These are phyloP conservation scores for Kondoa malvinella DNA, from an alignment of 768 basidiomycete genomes.

Conservation along the genomic window DNA sequence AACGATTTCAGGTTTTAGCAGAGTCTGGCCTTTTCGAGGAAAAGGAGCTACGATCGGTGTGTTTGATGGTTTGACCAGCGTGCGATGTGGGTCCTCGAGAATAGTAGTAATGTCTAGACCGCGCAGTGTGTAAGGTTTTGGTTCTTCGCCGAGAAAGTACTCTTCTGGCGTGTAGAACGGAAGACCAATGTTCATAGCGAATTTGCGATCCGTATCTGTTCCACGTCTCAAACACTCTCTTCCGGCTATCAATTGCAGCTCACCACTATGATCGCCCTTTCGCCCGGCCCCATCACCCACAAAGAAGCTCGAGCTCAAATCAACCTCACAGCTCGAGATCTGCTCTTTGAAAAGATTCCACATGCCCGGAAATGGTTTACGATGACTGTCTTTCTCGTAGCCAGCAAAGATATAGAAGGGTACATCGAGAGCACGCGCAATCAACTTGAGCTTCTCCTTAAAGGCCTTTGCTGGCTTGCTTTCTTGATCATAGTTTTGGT, in stretches of 20 bases:
- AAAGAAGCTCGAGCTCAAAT: slow-evolving; percentile 30
- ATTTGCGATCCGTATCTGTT: slow-evolving; percentile 24
- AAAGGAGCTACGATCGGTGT: slow-evolving; percentile 5
- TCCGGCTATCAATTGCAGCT: slow-evolving; percentile 1
- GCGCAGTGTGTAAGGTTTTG: not conserved
- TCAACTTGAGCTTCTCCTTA: slow-evolving; percentile 16
- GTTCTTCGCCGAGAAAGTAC: slow-evolving; percentile 19
- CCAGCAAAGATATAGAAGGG: slow-evolving; percentile 34
- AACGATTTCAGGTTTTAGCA: slow-evolving; percentile 37
- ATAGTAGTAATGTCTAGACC: slow-evolving; percentile 5
- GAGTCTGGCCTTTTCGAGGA: not conserved
- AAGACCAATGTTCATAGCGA: slow-evolving; percentile 21
- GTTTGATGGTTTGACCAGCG: slow-evolving; percentile 7
- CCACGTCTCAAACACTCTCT: too few relatives aligned
- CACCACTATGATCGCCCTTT: slow-evolving; percentile 28
- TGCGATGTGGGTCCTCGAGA: slow-evolving; percentile 6
- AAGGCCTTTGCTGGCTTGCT: not conserved
- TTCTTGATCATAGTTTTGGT: not conserved
- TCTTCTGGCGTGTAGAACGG: slow-evolving; percentile 26
- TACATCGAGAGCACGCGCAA: slow-evolving; percentile 18
- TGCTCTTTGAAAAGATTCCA: slow-evolving; percentile 28
- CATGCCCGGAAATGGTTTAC: slow-evolving; percentile 36
- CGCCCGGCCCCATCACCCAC: slow-evolving; percentile 37
- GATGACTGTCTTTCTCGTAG: slow-evolving; percentile 29
- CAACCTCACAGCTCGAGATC: slow-evolving; percentile 25